Evolutionary conservation across 177 flowering plant species (phyloP), one percentile per base, ranked within the genome.

Genomic region (Tripterygium wilfordii): DNA sequence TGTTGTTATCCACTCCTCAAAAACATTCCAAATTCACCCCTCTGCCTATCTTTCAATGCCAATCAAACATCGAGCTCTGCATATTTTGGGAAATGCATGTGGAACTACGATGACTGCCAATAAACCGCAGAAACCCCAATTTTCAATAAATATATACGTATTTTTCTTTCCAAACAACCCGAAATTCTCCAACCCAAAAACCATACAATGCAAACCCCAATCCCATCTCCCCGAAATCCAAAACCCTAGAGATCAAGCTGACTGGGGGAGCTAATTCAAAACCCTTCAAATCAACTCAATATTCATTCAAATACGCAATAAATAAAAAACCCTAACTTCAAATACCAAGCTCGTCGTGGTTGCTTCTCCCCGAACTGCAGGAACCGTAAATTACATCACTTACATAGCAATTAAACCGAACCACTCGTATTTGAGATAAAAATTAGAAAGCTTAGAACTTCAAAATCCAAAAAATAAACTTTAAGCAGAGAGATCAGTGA

Each of bases 231-330:
- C 3, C 54, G 31, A 16, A 14, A 53, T 33, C 38, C 53, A 50
- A 61, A 69, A 65, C 74, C 74, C 70, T 61, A 54, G 60, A 45
- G 59, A 62, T 53, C 67, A 57, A 60, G 31, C 54, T 53, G 26
- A 46, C 43, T 26, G 19, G 21, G n/a, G 5, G 4, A 47, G 26
- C 42, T 58, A 32, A 36, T 23, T 29, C 9, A 36, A 59, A 26
- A 29, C 54, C 40, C 52, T 27, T 24, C 17, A 55, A 49, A 8
- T 10, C 48, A 53, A 56, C 10, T 40, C 30, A 20, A 53, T n/a
- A 60, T 19, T 53, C 8, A 36, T 49, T 43, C 36, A 22, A 41
- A 33, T 7, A 10, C 30, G 22, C 5, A 18, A 47, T 4, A 17
- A 55, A 59, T 42, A 37, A 44, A 60, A n/a, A 66, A 65, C 63